Evolutionary conservation across 345 rosid species (phyloP).

Genomic region (Tarenaya hassleriana): DNA sequence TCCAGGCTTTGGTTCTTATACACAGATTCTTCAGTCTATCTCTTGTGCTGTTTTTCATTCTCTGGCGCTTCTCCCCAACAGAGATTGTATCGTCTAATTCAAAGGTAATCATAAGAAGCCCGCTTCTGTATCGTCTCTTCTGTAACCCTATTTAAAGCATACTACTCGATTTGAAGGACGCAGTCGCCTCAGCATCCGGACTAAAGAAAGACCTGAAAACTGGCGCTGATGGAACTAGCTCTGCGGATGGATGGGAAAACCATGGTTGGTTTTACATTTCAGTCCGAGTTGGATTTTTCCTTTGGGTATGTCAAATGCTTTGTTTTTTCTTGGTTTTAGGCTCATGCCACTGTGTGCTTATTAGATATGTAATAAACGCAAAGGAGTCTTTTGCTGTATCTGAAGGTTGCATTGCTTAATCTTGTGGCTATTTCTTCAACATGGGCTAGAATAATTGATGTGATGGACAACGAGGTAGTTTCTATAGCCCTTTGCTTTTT

Average conservation of each 20-base stretch:
- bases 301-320: slow-evolving; percentile 51
- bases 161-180: slow-evolving; percentile 38
- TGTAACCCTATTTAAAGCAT: slow-evolving; percentile 17
- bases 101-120: slow-evolving; percentile 38
- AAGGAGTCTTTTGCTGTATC: slow-evolving; percentile 13
- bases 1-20: slow-evolving; percentile 86
- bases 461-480: slow-evolving; percentile 86
- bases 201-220: slow-evolving; percentile 30
- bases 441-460: slow-evolving; percentile 93
- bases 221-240: slow-evolving; percentile 27
- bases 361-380: background rate
- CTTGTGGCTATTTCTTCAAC: slow-evolving; percentile 89
- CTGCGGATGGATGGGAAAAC: slow-evolving; percentile 40
- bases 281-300: slow-evolving; percentile 81
- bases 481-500: background rate
- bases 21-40: slow-evolving; percentile 91
- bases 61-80: slow-evolving; percentile 62
- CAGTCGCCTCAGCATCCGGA: slow-evolving; percentile 31
- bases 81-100: slow-evolving; percentile 35
- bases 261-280: slow-evolving; percentile 67
- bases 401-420: slow-evolving; percentile 84
- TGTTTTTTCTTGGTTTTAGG: slow-evolving; percentile 15
- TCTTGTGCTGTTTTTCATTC: slow-evolving; percentile 60
- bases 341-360: background rate
- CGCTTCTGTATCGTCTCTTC: too few species aligned